Evolutionary conservation across 225 moss, liverwort and hornwort genomes (phyloP), one percentile per base, ranked within the genome.

Genomic region (Marchantia paleacea): DNA sequence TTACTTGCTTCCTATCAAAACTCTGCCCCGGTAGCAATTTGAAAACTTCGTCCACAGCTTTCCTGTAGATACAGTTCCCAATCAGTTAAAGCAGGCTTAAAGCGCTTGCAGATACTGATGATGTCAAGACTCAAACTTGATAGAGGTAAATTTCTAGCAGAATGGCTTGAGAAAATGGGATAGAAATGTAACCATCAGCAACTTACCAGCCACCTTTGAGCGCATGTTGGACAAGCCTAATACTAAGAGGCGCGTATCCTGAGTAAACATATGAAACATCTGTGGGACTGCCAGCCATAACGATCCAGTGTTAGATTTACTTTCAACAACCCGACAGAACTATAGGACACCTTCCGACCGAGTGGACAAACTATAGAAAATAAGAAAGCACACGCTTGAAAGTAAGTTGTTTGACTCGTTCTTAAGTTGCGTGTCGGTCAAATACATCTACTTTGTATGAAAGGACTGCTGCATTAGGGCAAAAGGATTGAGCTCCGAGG

Each of bases 171-270:
- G 39, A 69, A 13, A 0, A 11, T 47, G 28, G 3, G 39, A 68
- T 47, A 19, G 0, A 39, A 4, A 11, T 25, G 25, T 16, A 55
- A 6, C 10, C 54, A 30, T 26, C 11, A 22, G 49, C 66, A 64
- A 86, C 92, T 85, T 83, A 94, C 97, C 97, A 99, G 75, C 92
- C 95, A 82, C 91, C 93, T 83, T 87, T 90, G 31, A 99, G 91
- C n/a, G 92, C 95, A 77, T 89, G 90, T 80, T 99, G 95, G 57
- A 99, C 93, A 76, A 99, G 88, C 78, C 97, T 91, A 74, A 99
- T 90, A 89, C 95, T 99, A 60, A 99, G 82, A 75, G 97, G 95
- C 78, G 97, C 97, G 90, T 95, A 99, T 86, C 97, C 97, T 74
- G 97, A 99, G 84, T 84, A 99, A n/a, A 99, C 95, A 75, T 99